Evolutionary conservation across 2,329 filamentous ascomycete genomes (phyloP).

Genomic region (Talaromyces sp.): DNA sequence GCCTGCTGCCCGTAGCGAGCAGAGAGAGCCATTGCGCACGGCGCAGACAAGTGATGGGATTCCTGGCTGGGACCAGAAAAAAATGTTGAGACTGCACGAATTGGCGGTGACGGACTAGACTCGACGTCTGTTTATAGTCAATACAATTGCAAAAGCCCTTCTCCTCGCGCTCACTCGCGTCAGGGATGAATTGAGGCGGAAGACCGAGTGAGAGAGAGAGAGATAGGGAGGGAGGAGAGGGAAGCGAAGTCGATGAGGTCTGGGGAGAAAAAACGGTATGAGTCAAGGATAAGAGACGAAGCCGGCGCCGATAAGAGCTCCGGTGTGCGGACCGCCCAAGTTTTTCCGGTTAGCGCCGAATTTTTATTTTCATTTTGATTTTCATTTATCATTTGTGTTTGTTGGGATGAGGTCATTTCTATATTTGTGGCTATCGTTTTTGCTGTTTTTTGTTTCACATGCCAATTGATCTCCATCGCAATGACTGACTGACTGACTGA

Average conservation of each 20-base stretch:
- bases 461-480: neutral
- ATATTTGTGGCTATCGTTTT: neutral
- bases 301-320: slow-evolving; percentile 22
- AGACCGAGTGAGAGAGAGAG: neutral
- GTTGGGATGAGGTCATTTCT: neutral
- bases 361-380: neutral
- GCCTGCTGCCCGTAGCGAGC: slow-evolving; percentile 40
- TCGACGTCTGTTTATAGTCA: neutral
- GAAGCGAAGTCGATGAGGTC: neutral
- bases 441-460: neutral
- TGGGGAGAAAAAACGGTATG: slow-evolving; percentile 8
- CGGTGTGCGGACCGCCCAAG: slow-evolving; percentile 21
- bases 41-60: slow-evolving; percentile 18
- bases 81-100: neutral
- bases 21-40: slow-evolving; percentile 40
- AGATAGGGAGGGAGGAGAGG: neutral
- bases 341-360: slow-evolving; percentile 3
- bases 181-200: neutral
- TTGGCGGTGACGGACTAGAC: neutral
- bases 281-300: slow-evolving; percentile 6
- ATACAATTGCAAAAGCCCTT: neutral
- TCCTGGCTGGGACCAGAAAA: neutral
- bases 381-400: neutral
- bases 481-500: neutral
- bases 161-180: neutral